These are phyloP conservation scores for Talaromyces proteolyticus DNA, from an alignment of 495 filamentous ascomycete species.

Conservation along the genomic window DNA sequence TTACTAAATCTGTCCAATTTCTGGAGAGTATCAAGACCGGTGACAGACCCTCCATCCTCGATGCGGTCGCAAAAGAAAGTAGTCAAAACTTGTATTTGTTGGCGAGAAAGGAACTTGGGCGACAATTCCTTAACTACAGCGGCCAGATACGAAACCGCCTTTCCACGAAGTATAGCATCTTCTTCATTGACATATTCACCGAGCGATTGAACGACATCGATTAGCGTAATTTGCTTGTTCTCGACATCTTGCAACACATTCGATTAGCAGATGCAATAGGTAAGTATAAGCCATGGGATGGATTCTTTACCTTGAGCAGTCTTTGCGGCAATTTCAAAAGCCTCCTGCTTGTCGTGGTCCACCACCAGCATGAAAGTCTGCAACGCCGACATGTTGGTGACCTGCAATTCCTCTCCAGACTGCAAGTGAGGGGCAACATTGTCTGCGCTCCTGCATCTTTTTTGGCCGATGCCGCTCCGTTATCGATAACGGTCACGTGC, in stretches of 20 bases:
- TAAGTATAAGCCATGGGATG: slow-evolving; percentile 5
- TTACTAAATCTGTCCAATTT: slow-evolving; percentile 41
- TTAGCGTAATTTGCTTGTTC: slow-evolving; percentile 53
- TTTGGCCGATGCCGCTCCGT: slow-evolving; percentile 5
- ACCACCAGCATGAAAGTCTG: slow-evolving; percentile 61
- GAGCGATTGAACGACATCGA: slow-evolving; percentile 62
- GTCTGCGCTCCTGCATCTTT: slow-evolving; percentile 4
- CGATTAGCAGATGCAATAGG: neutral
- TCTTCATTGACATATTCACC: slow-evolving; percentile 69
- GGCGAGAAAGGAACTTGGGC: slow-evolving; percentile 55
- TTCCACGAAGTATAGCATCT: slow-evolving; percentile 55
- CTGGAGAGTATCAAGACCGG: slow-evolving; percentile 42
- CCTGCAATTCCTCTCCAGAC: slow-evolving; percentile 12
- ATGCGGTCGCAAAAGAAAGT: slow-evolving; percentile 58
- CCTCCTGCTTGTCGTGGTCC: slow-evolving; percentile 57
- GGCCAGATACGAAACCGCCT: slow-evolving; percentile 63
- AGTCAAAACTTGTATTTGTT: slow-evolving; percentile 57
- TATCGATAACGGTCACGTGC: slow-evolving; percentile 12
- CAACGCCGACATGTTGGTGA: slow-evolving; percentile 50
- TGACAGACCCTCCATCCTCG: slow-evolving; percentile 51
- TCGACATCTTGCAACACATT: slow-evolving; percentile 46
- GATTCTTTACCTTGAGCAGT: slow-evolving; percentile 47
- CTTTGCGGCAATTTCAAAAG: slow-evolving; percentile 48
- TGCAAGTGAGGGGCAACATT: slow-evolving; percentile 5
- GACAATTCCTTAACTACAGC: slow-evolving; percentile 54